phyloP scores from a whole-genome alignment of 371 early-diverging fungal genomes.

The Mucor circinelloides region DNA sequence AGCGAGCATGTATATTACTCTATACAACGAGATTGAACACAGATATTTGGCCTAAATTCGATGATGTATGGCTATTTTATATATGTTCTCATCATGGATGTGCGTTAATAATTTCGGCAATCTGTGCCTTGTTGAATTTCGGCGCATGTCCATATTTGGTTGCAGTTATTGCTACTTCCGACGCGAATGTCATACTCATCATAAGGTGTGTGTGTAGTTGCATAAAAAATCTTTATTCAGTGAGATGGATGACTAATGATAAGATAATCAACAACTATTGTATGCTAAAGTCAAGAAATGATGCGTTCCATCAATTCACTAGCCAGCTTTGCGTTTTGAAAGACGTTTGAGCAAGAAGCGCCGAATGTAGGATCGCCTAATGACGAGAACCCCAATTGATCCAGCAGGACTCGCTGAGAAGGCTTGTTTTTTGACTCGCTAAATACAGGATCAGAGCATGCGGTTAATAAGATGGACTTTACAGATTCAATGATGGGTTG shows the following conservation, averaged over 20 bases:
- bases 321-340: constrained; percentile 48
- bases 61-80: background rate
- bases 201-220: too few relatives aligned
- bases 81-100: background rate
- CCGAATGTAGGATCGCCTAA: constrained; percentile 30
- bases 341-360: constrained; percentile 26
- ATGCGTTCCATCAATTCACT: constrained; percentile 58
- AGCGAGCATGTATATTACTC: background rate
- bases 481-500: constrained; percentile 69
- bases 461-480: constrained; percentile 70
- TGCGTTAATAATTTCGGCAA: background rate
- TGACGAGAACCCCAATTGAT: constrained; percentile 47
- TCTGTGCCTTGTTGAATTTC: background rate
- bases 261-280: too few relatives aligned
- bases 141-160: too few relatives aligned
- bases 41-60: background rate
- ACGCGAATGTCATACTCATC: too few relatives aligned
- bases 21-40: too few relatives aligned
- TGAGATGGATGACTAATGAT: too few relatives aligned
- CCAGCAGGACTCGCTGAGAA: constrained; percentile 41
- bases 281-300: constrained; percentile 30
- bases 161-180: too few relatives aligned
- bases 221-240: too few relatives aligned
- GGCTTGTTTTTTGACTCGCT: constrained; percentile 36
- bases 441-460: constrained; percentile 62